Evolutionary conservation across 495 filamentous ascomycete genomes (phyloP).

Genomic region (Parathielavia hyrcaniae): DNA sequence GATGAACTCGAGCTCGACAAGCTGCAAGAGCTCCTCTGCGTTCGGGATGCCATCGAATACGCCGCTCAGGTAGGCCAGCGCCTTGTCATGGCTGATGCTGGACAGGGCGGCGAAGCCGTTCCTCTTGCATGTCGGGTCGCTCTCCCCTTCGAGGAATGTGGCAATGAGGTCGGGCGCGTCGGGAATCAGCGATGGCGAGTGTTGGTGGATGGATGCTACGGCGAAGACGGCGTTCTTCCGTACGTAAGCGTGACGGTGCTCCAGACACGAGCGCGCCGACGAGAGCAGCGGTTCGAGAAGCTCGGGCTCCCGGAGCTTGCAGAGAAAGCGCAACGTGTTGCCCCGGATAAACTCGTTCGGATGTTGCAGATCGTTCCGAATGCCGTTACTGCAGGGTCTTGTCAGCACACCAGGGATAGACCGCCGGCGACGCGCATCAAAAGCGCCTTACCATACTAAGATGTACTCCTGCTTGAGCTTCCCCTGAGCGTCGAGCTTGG

Average conservation of each 20-base stretch:
- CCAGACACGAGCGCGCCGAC: constrained; percentile 82
- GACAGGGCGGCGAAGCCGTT: constrained; percentile 93
- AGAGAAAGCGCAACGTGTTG: constrained; percentile 92
- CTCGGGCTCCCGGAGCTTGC: constrained; percentile 92
- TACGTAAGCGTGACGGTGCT: constrained; percentile 95
- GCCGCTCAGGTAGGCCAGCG: constrained; percentile 79
- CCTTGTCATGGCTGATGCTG: constrained; percentile 88
- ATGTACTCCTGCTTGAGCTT: constrained; percentile 99
- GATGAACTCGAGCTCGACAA: constrained; percentile 94
- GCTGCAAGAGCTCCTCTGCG: constrained; percentile 86
- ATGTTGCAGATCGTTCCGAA: constrained; percentile 93
- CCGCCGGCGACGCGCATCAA: not conserved
- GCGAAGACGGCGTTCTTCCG: constrained; percentile 97
- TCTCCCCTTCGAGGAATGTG: constrained; percentile 85
- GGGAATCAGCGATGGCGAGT: constrained; percentile 86
- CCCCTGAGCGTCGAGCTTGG: constrained; percentile 82
- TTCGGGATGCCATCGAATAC: constrained; percentile 92
- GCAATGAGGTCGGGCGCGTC: constrained; percentile 92
- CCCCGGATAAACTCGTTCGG: constrained; percentile 97
- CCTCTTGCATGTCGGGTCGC: constrained; percentile 91
- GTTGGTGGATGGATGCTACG: constrained; percentile 84
- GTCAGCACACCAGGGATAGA: constrained; percentile 16
- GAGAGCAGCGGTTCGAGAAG: constrained; percentile 93
- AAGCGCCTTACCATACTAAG: constrained; percentile 76
- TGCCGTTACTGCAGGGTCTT: constrained; percentile 68